These are phyloP conservation scores for Rhodofomes roseus DNA, from an alignment of 1,284 basidiomycete genomes.

Conservation along the genomic window DNA sequence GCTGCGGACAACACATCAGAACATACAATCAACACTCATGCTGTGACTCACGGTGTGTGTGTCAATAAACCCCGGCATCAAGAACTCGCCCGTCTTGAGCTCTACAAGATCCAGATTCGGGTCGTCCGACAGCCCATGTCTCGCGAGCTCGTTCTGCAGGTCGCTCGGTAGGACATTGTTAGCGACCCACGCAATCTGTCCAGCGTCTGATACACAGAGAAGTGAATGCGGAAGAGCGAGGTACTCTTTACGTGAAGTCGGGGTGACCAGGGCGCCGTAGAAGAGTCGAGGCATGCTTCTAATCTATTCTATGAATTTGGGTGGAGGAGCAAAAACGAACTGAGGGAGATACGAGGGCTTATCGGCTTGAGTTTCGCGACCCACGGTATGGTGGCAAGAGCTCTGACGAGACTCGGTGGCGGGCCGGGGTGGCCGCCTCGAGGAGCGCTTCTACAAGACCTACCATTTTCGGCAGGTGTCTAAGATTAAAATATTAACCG, in stretches of 20 bases:
- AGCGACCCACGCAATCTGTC: conserved; percentile 69
- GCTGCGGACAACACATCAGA: conserved; percentile 39
- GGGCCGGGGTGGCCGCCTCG: not conserved
- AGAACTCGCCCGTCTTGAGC: conserved; percentile 69
- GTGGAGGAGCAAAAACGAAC: not conserved
- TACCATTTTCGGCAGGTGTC: not conserved
- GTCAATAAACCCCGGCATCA: conserved; percentile 88
- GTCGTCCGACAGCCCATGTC: conserved; percentile 32
- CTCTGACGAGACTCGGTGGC: not conserved
- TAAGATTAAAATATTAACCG: not conserved
- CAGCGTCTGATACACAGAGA: conserved; percentile 52
- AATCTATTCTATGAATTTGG: not conserved
- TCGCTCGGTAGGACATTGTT: conserved; percentile 44
- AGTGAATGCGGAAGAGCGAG: conserved; percentile 54
- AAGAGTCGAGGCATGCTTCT: conserved; percentile 41
- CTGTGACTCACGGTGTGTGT: conserved; percentile 76
- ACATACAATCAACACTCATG: not conserved
- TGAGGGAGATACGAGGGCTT: not conserved
- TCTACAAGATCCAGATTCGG: conserved; percentile 37
- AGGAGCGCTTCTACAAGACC: not conserved
- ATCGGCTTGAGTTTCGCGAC: no score
- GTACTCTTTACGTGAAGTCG: conserved; percentile 50
- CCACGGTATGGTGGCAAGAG: no score
- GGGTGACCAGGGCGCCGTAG: conserved; percentile 69
- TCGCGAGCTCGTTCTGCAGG: conserved; percentile 42